These are phyloP conservation scores for Epicoccum sorghinum DNA, from an alignment of 2,329 filamentous ascomycete species.

Conservation along the genomic window DNA sequence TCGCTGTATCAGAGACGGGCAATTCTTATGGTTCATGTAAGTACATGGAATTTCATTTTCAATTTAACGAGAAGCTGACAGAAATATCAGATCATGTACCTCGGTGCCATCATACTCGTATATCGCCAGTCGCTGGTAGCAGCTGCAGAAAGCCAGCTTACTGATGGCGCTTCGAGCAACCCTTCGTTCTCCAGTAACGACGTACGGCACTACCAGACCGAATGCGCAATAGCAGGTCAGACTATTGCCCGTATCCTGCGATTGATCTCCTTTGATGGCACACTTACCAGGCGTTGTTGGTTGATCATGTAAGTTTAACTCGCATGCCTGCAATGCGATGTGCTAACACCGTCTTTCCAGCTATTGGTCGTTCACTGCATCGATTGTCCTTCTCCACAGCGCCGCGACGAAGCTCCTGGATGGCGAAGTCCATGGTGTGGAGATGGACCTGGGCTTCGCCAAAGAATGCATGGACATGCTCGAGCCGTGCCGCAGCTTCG, in stretches of 20 bases:
- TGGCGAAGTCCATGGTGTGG: conserved; percentile 34
- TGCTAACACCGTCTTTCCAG: conserved; percentile 19
- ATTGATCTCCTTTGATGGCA: conserved; percentile 43
- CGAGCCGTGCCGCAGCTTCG: conserved; percentile 36
- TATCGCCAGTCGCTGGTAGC: conserved; percentile 45
- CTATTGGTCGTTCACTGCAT: conserved; percentile 47
- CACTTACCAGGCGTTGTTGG: conserved; percentile 47
- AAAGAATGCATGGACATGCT: conserved; percentile 47
- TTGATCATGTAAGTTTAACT: conserved; percentile 41
- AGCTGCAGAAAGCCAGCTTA: conserved; percentile 39
- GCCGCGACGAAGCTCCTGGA: conserved; percentile 44
- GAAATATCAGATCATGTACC: conserved; percentile 43
- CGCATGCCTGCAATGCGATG: not conserved
- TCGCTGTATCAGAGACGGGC: conserved; percentile 41
- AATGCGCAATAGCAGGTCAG: conserved; percentile 44
- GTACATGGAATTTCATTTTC: not conserved
- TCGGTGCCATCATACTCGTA: conserved; percentile 45
- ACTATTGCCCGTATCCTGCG: conserved; percentile 44
- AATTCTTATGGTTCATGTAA: conserved; percentile 47
- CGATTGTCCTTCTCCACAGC: conserved; percentile 44
- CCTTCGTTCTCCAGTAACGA: conserved; percentile 36
- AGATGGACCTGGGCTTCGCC: conserved; percentile 41
- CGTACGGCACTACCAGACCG: conserved; percentile 34
- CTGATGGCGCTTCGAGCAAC: conserved; percentile 29
- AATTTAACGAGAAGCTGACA: not conserved